Conservation (phyloP, 2,329 filamentous ascomycete genomes). For the Fusarium sp. region DNA sequence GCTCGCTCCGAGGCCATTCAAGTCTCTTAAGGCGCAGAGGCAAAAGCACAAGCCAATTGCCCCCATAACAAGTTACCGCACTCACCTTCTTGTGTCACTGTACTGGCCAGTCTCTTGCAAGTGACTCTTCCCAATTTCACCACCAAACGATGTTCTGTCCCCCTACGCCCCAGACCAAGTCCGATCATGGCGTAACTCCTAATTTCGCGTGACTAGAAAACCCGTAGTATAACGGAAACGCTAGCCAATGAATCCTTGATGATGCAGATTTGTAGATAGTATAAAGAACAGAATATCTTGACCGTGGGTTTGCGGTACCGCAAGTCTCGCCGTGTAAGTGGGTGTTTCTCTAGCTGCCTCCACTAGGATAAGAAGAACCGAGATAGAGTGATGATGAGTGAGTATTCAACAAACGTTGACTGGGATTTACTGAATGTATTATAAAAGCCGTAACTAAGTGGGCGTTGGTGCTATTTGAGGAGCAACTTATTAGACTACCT, state of each 20-base stretch:
- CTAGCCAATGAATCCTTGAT: background rate
- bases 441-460: constrained; percentile 12
- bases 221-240: background rate
- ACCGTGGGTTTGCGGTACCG: constrained; percentile 14
- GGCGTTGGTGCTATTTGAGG: constrained; percentile 5
- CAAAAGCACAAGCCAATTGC: constrained; percentile 3
- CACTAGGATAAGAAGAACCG: constrained; percentile 4
- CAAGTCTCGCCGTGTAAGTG: constrained; percentile 29
- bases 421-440: background rate
- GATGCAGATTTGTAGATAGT: background rate
- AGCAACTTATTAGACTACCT: background rate
- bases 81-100: constrained; percentile 30
- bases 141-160: constrained; percentile 20
- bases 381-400: background rate
- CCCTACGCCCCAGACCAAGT: constrained; percentile 4
- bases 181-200: constrained; percentile 19
- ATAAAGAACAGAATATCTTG: background rate
- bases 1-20: background rate
- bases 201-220: background rate
- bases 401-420: background rate
- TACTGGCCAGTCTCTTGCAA: constrained; percentile 34
- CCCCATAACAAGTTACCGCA: background rate
- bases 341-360: constrained; percentile 14
- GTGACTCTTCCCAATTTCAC: constrained; percentile 19
- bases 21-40: background rate